Percentiles rank a stretch among this genome's conserved stretches.
phyloP scores from a whole-genome alignment of 495 filamentous ascomycete genomes.

The Tuber umbilicatum region DNA sequence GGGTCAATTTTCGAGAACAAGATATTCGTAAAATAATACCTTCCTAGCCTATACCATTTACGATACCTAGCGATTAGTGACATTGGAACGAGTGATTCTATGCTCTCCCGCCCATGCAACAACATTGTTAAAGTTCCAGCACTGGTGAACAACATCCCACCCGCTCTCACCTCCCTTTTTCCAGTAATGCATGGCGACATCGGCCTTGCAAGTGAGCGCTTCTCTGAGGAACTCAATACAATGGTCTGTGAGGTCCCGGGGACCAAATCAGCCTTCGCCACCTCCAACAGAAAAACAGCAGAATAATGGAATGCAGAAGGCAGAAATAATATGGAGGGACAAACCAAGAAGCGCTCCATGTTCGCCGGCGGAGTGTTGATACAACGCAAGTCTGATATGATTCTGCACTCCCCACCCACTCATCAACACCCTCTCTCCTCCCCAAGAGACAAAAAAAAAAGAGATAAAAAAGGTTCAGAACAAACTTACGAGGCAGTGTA shows the following conservation, averaged over 20 bases:
- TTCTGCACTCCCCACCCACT: background rate
- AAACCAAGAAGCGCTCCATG: background rate
- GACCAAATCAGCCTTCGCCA: background rate
- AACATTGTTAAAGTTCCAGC: background rate
- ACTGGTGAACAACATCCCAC: background rate
- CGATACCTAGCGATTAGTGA: background rate
- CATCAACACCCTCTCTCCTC: background rate
- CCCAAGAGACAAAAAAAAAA: background rate
- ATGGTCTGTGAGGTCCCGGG: background rate
- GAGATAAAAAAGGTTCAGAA: background rate
- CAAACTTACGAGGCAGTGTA: background rate
- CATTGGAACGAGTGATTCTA: background rate
- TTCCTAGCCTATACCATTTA: background rate
- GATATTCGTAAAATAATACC: background rate
- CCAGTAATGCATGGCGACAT: background rate
- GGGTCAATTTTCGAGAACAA: no score
- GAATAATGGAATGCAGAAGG: background rate
- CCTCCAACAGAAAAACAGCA: background rate
- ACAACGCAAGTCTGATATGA: background rate
- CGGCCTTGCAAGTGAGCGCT: background rate
- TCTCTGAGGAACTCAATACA: background rate
- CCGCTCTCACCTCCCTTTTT: background rate
- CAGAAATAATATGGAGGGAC: background rate
- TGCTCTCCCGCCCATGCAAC: background rate
- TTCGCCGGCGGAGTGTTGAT: background rate